Evolutionary conservation across 108 stramenopile genomes (phyloP).

Genomic region (Stephanodiscus triporus): DNA sequence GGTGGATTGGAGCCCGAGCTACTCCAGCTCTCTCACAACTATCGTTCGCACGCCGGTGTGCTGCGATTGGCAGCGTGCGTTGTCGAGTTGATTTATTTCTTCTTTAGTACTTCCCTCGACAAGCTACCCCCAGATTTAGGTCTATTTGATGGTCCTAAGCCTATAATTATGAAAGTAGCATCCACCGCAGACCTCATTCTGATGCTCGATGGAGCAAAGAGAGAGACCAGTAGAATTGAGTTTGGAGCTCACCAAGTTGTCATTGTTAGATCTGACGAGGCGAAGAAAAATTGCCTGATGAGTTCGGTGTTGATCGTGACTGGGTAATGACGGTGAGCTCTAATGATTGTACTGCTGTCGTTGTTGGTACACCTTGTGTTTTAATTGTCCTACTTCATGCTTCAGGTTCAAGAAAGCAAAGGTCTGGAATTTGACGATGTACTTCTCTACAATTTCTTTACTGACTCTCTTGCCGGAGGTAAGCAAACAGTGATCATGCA

Average conservation of each 20-base stretch:
- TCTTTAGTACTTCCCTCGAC: conserved; percentile 38
- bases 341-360: background rate
- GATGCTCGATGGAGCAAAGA: conserved; percentile 52
- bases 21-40: conserved; percentile 51
- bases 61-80: conserved; percentile 50
- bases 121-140: conserved; percentile 45
- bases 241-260: conserved; percentile 60
- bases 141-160: conserved; percentile 34
- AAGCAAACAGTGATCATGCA: background rate
- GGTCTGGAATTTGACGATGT: conserved; percentile 57
- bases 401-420: conserved; percentile 11
- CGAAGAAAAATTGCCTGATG: conserved; percentile 46
- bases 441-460: conserved; percentile 49
- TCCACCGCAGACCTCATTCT: conserved; percentile 40
- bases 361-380: background rate
- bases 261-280: conserved; percentile 50
- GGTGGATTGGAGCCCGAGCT: conserved; percentile 33
- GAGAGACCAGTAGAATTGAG: conserved; percentile 48
- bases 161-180: conserved; percentile 34
- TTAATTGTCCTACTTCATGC: too few relatives aligned
- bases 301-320: conserved; percentile 35
- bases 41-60: conserved; percentile 50
- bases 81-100: conserved; percentile 45
- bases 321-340: conserved; percentile 52
- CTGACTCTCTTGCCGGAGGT: conserved; percentile 32